A percentile compares a stretch with the other conserved stretches of the same genome.
These are phyloP conservation scores for Nakaseomyces nivariensis DNA, from an alignment of 1,139 yeast genomes.

Conservation along the genomic window DNA sequence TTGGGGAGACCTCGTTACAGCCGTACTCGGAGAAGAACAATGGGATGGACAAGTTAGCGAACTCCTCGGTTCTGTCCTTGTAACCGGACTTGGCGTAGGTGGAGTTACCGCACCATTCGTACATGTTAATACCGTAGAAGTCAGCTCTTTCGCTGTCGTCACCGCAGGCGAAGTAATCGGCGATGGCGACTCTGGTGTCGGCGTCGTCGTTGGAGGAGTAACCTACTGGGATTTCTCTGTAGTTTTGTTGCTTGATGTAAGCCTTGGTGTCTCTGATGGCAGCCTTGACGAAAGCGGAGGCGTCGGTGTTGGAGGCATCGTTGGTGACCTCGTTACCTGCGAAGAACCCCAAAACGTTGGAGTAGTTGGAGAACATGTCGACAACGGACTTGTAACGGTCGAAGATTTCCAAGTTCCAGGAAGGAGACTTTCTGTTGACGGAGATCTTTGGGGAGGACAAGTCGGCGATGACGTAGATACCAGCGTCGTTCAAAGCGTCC, in stretches of 20 bases:
- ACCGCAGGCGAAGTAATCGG: slow-evolving; percentile 73
- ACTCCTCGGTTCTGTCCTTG: slow-evolving; percentile 60
- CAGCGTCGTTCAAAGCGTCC: slow-evolving; percentile 58
- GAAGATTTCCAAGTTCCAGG: slow-evolving; percentile 52
- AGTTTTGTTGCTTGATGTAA: slow-evolving; percentile 51
- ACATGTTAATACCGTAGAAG: slow-evolving; percentile 90
- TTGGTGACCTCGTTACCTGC: slow-evolving; percentile 80
- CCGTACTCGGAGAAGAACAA: slow-evolving; percentile 76
- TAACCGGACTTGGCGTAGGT: slow-evolving; percentile 62
- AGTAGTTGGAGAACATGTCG: slow-evolving; percentile 53
- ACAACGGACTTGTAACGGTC: slow-evolving; percentile 58
- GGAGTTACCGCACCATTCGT: slow-evolving; percentile 88
- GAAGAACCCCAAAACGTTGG: slow-evolving; percentile 68
- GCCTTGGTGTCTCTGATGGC: slow-evolving; percentile 69
- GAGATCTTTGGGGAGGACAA: slow-evolving; percentile 59
- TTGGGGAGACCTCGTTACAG: slow-evolving; percentile 53
- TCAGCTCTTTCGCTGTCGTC: slow-evolving; percentile 58
- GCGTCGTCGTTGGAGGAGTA: slow-evolving; percentile 73
- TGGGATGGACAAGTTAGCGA: slow-evolving; percentile 57
- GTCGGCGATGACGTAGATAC: slow-evolving; percentile 69
- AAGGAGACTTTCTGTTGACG: slow-evolving; percentile 50
- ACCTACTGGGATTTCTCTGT: slow-evolving; percentile 67
- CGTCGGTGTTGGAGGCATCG: slow-evolving; percentile 53
- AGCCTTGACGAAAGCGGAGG: slow-evolving; percentile 75
- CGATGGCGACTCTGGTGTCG: slow-evolving; percentile 54